Conservation (phyloP, 257 asterid genomes). For the Cynanchum wilfordii region DNA sequence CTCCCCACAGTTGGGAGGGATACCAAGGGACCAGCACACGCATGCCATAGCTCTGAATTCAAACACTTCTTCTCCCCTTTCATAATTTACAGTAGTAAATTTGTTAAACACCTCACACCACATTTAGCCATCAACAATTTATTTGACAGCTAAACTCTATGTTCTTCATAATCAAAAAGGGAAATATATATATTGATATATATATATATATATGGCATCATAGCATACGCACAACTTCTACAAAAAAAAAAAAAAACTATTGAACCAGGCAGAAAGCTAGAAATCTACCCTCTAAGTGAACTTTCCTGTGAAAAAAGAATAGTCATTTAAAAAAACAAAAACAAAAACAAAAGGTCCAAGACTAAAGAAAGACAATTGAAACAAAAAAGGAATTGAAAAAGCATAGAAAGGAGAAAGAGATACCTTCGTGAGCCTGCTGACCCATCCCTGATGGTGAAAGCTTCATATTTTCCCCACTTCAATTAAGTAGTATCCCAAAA, state of each 20-base stretch:
- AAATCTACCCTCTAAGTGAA: neutral
- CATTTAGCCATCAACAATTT: neutral
- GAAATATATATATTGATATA: too few relatives aligned
- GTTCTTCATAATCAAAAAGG: neutral
- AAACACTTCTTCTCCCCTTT: conserved; percentile 87
- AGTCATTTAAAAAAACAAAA: neutral
- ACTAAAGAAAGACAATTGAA: conserved; percentile 17
- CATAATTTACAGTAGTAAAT: conserved; percentile 39
- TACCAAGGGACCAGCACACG: conserved; percentile 98
- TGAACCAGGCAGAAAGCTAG: neutral
- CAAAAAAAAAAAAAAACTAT: neutral
- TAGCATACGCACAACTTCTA: neutral
- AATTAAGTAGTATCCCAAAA: conserved; percentile 24
- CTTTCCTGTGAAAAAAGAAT: neutral
- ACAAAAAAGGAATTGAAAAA: conserved; percentile 19
- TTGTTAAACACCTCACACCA: conserved; percentile 1
- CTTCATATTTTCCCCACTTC: conserved; percentile 37
- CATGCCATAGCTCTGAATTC: conserved; percentile 99
- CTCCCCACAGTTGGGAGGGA: conserved; percentile 79
- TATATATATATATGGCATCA: neutral
- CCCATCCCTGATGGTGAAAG: conserved; percentile 59
- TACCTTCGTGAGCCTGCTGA: conserved; percentile 54
- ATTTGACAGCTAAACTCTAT: neutral
- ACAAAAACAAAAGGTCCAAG: conserved; percentile 14
- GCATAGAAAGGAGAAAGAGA: conserved; percentile 19